Percentiles rank a stretch among this genome's conserved stretches.
Conservation (phyloP, 179 eudicot species). For the Patellifolia procumbens region DNA sequence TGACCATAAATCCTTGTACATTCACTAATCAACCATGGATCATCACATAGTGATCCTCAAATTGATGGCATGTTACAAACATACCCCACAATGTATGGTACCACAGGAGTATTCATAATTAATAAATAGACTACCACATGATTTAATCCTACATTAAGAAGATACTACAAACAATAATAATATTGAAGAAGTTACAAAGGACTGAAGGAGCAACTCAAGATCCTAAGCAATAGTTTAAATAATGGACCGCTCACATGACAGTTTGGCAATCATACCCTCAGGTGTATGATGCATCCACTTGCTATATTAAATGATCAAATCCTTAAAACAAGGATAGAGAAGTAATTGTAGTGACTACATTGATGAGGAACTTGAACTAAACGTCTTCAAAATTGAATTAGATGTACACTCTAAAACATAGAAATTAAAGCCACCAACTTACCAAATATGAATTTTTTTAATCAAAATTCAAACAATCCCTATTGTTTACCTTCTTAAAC, state of each 20-base stretch:
- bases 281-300: background rate
- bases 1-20: slow-evolving; percentile 2
- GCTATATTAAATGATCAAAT: background rate
- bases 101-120: background rate
- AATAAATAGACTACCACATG: background rate
- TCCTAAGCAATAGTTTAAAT: background rate
- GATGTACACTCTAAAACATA: background rate
- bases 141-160: too few relatives aligned
- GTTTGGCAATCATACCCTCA: background rate
- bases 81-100: slow-evolving; percentile 2
- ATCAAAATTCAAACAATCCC: background rate
- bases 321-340: background rate
- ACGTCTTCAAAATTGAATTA: background rate
- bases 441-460: background rate
- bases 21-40: slow-evolving; percentile 7
- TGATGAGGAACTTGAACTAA: background rate
- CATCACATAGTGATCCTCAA: slow-evolving; percentile 12
- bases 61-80: slow-evolving; percentile 2
- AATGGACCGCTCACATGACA: background rate
- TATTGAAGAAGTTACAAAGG: background rate
- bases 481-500: background rate
- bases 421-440: background rate
- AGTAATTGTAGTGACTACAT: background rate
- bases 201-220: background rate
- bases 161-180: background rate